phyloP scores from a whole-genome alignment of 208 protist genomes.

The Leishmania tarentolae region DNA sequence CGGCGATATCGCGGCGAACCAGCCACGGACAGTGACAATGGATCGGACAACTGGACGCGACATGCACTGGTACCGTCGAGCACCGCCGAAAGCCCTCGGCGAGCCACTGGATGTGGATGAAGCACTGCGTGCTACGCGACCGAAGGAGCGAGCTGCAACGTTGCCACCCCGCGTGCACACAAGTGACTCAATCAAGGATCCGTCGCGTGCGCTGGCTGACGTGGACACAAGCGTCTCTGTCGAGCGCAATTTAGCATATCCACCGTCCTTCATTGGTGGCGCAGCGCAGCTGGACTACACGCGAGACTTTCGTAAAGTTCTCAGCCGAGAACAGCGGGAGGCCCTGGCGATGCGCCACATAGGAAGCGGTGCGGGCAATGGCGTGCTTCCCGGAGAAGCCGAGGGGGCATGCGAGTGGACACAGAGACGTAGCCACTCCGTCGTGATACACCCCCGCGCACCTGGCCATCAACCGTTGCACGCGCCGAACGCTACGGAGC shows the following conservation, averaged over 20 bases:
- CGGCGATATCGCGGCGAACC: slow-evolving; percentile 52
- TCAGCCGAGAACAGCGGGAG: slow-evolving; percentile 46
- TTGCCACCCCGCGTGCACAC: slow-evolving; percentile 36
- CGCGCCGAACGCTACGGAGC: slow-evolving; percentile 47
- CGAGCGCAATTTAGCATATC: slow-evolving; percentile 67
- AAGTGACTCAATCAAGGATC: neutral
- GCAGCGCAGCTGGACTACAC: slow-evolving; percentile 35
- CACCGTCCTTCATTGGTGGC: slow-evolving; percentile 42
- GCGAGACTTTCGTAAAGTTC: slow-evolving; percentile 52
- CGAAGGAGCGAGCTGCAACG: slow-evolving; percentile 33
- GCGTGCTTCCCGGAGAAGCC: slow-evolving; percentile 2
- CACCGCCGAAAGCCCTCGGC: slow-evolving; percentile 3
- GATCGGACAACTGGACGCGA: slow-evolving; percentile 52
- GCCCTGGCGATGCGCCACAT: slow-evolving; percentile 12
- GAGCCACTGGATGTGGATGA: slow-evolving; percentile 53
- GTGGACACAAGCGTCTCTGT: slow-evolving; percentile 58
- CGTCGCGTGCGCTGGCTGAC: neutral
- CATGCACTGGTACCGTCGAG: slow-evolving; percentile 58
- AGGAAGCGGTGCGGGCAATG: slow-evolving; percentile 6
- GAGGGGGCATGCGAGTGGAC: slow-evolving; percentile 31
- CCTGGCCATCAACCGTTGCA: slow-evolving; percentile 69
- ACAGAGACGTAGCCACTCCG: slow-evolving; percentile 36
- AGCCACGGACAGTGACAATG: slow-evolving; percentile 56
- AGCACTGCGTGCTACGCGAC: slow-evolving; percentile 52
- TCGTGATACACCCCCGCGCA: slow-evolving; percentile 58